phyloP scores from a whole-genome alignment of 306 rosid genomes.

The Albizia julibrissin region DNA sequence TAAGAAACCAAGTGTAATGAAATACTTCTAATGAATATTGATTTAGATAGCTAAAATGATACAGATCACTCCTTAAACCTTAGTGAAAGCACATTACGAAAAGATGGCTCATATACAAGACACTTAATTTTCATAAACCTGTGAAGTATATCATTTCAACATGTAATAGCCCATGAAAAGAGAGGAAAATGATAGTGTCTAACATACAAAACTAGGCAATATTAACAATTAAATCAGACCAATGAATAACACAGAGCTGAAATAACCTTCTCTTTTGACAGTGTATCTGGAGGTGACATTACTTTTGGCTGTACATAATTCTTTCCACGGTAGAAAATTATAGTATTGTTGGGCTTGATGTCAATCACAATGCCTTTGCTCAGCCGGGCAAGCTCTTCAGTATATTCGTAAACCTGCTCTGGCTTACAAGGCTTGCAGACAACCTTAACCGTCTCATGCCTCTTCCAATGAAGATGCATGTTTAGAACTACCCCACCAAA shows the following conservation, averaged over 20 bases:
- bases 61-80: neutral
- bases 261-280: slow-evolving; percentile 82
- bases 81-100: slow-evolving; percentile 27
- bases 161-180: neutral
- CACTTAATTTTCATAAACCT: neutral
- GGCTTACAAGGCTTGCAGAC: slow-evolving; percentile 89
- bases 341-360: slow-evolving; percentile 61
- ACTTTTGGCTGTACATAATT: slow-evolving; percentile 82
- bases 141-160: slow-evolving; percentile 8
- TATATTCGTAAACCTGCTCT: slow-evolving; percentile 76
- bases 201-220: neutral
- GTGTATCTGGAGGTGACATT: slow-evolving; percentile 81
- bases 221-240: neutral
- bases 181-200: slow-evolving; percentile 8
- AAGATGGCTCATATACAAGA: slow-evolving; percentile 16
- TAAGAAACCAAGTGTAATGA: neutral
- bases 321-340: slow-evolving; percentile 84
- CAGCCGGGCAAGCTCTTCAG: slow-evolving; percentile 80
- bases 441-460: slow-evolving; percentile 88
- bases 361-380: slow-evolving; percentile 93
- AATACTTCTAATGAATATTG: slow-evolving; percentile 6
- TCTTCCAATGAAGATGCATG: slow-evolving; percentile 98
- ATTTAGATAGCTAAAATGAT: neutral
- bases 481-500: slow-evolving; percentile 94
- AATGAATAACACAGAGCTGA: slow-evolving; percentile 12